Evolutionary conservation across 441 rosid genomes (phyloP), one percentile per base, ranked within the genome.

Genomic region (Adansonia madagascariensis): DNA sequence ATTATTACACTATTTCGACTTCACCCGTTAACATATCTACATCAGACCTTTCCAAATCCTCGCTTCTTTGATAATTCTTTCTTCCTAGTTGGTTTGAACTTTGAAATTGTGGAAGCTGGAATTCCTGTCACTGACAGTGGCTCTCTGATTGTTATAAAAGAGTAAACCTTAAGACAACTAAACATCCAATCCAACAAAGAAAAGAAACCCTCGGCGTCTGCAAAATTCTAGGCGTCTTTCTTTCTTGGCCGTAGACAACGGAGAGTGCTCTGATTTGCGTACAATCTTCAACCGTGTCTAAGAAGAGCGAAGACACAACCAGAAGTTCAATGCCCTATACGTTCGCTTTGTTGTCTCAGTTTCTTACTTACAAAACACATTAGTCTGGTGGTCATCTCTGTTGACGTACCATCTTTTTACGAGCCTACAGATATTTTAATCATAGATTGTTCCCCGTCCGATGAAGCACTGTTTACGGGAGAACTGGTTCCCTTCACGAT

Each of bases 401-500:
- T 43, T 44, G 35, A 66, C n/a, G 50, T 46, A 10, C 53, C 53
- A 18, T 43, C 17, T 18, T 44, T 15, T 66, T 66, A 44, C 46
- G 52, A 66, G 15, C 52, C 52, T 27, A 66, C 71, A 41, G 53
- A 66, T n/a, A 65, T 9, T 50, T 35, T 0, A n/a, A 2, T 9
- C 71, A 7, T 65, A 8, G 71, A 66, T 44, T 66, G 71, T 17
- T 66, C 71, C 52, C 43, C 71, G 18, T 8, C 24, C 18, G 53
- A 43, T 43, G 15, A 17, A 43, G 0, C 71, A 44, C 6, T 52
- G n/a, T 6, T 24, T 56, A 56, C 9, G 10, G 41, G 0, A 59
- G 63, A 22, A 59, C 10, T 4, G 35, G 35, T 59, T 59, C 63
- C 63, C 15, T 59, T 59, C 27, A 59, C 35, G 35, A 6, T 22